Evolutionary conservation across 2,329 filamentous ascomycete genomes (phyloP).

Genomic region (Blumeriella jaapii): DNA sequence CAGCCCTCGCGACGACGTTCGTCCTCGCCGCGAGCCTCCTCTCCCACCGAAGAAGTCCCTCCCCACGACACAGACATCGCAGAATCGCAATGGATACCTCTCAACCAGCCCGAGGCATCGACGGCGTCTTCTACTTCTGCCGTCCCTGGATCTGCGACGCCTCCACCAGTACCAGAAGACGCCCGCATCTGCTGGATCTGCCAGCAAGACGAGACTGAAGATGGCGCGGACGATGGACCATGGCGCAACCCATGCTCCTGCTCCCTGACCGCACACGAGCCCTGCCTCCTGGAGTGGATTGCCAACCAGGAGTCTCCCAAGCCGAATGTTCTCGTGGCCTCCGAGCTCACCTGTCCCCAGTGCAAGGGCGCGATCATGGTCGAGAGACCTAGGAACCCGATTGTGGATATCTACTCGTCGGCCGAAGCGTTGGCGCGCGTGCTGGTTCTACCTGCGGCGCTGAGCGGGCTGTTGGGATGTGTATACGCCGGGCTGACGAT

Average conservation of each 20-base stretch:
- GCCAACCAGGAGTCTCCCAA: constrained; percentile 68
- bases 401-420: constrained; percentile 38
- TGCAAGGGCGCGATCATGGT: constrained; percentile 77
- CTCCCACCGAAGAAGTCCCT: background rate
- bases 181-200: constrained; percentile 50
- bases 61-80: too few species aligned
- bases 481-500: constrained; percentile 40
- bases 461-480: constrained; percentile 29
- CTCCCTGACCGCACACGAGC: constrained; percentile 81
- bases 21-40: constrained; percentile 1
- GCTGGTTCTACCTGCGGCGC: constrained; percentile 22
- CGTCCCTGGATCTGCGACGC: background rate
- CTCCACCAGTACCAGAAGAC: constrained; percentile 5
- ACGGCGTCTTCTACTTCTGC: background rate
- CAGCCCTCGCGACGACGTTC: constrained; percentile 10
- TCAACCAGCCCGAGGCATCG: constrained; percentile 2
- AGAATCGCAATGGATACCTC: background rate
- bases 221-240: constrained; percentile 32
- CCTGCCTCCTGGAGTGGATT: constrained; percentile 84
- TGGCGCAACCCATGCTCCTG: constrained; percentile 91
- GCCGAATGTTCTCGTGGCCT: constrained; percentile 37
- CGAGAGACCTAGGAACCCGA: constrained; percentile 58
- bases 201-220: constrained; percentile 43
- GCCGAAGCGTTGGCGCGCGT: constrained; percentile 15
- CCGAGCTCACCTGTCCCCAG: constrained; percentile 71